Conservation (phyloP, 495 filamentous ascomycete species). For the Penicillium samsonianum region DNA sequence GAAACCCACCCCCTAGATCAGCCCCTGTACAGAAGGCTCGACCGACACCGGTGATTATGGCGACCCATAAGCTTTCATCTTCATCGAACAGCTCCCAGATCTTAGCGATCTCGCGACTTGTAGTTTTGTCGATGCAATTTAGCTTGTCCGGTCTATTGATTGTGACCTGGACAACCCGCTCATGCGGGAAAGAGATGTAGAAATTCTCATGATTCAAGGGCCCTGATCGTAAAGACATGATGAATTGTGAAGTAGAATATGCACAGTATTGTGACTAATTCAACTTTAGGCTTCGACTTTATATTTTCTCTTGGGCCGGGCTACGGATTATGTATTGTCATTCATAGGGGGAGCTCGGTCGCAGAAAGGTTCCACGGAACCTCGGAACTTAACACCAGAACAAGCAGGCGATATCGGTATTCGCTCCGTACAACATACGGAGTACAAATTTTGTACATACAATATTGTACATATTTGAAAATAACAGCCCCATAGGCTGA, state of each 20-base stretch:
- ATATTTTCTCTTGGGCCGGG: slow-evolving; percentile 1
- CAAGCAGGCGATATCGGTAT: slow-evolving; percentile 2
- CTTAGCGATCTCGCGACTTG: slow-evolving; percentile 49
- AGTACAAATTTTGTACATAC: no score
- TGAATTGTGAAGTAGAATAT: background rate
- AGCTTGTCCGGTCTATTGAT: slow-evolving; percentile 49
- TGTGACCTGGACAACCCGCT: slow-evolving; percentile 45
- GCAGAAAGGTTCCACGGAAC: slow-evolving; percentile 6
- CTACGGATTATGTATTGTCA: slow-evolving; percentile 5
- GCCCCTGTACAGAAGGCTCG: slow-evolving; percentile 60
- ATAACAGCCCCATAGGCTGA: slow-evolving; percentile 1
- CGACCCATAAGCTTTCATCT: slow-evolving; percentile 53
- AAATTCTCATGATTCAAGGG: slow-evolving; percentile 28
- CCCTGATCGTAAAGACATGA: slow-evolving; percentile 29
- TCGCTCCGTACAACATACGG: background rate
- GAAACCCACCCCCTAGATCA: slow-evolving; percentile 45
- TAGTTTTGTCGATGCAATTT: slow-evolving; percentile 48
- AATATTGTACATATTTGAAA: background rate
- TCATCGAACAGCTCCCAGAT: slow-evolving; percentile 55
- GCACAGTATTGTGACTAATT: background rate
- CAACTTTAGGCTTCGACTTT: background rate
- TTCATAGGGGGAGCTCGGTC: slow-evolving; percentile 2
- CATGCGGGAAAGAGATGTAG: slow-evolving; percentile 44
- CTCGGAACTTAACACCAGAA: slow-evolving; percentile 2
- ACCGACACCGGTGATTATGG: slow-evolving; percentile 57